Conservation (phyloP, 1,284 basidiomycete genomes). For the Austropuccinia psidii region DNA sequence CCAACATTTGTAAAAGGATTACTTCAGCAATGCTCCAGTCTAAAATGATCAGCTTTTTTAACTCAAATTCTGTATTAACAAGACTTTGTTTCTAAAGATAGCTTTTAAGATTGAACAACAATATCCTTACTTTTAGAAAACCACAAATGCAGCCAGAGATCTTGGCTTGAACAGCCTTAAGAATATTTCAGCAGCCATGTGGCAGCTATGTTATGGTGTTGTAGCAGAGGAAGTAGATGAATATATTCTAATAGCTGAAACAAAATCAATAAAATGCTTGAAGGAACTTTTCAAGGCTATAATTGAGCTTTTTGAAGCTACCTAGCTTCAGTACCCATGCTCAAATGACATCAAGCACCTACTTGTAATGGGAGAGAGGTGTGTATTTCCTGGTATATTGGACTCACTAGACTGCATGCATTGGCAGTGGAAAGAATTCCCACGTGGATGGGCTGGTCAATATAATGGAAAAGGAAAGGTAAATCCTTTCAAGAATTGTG, state of each 20-base stretch:
- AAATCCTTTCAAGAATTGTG: too few species aligned
- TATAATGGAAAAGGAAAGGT: constrained; percentile 26
- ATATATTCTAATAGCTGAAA: background rate
- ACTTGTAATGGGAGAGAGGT: background rate
- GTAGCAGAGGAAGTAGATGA: background rate
- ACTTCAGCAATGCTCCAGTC: too few species aligned
- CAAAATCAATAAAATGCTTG: background rate
- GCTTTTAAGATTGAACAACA: constrained; percentile 23
- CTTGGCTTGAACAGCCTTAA: background rate
- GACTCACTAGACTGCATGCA: constrained; percentile 16
- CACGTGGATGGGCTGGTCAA: background rate
- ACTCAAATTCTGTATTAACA: background rate
- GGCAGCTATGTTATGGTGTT: constrained; percentile 10
- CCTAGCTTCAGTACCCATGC: background rate
- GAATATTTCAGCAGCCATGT: background rate
- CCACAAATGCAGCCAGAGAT: background rate
- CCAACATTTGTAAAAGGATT: too few species aligned
- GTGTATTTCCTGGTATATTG: constrained; percentile 4
- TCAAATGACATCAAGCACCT: background rate
- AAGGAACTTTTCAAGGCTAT: background rate
- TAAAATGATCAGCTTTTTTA: too few species aligned
- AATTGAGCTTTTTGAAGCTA: background rate
- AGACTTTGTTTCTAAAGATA: background rate
- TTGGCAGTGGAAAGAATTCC: constrained; percentile 27
- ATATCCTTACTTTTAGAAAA: background rate